Base-by-base conservation (phyloP, 2,329 filamentous ascomycete genomes). In the Teratosphaeriaceae sp. region DNA sequence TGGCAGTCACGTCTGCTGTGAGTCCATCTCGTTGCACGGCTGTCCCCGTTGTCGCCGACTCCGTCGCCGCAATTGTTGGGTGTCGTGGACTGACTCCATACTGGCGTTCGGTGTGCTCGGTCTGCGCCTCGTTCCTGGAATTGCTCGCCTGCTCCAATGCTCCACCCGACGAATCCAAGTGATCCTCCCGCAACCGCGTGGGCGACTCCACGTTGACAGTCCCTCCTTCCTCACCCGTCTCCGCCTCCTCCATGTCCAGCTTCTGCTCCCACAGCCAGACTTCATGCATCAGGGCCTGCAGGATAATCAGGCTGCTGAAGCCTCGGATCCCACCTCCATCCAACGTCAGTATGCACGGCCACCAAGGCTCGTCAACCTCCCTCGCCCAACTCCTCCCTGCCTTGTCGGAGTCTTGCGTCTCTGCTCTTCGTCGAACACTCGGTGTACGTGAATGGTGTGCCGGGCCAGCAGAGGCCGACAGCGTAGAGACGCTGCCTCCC, bases 241-340 rank as follows among this genome's bases (percentile, higher is more conserved):
- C 15, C 23, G 23, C 30, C 23, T 51, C 44, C 20, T 67, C 60
- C 22, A 60, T 56, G 42, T 71, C 65, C 23, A 71, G 37, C 38
- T 58, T 61, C 42, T 58, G 53, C 52, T 73, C 70, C 58, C 65
- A 70, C 51, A 59, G 34, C 47, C 65, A 66, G 34, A 74, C 57
- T 48, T 72, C 67, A 50, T 67, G 67, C 69, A 74, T 73, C 44
- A 75, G 60, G 15, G 57, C 62, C 50, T 71, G 60, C 31, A 74
- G 52, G 20, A 74, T 74, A 39, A 73, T 54, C 36, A 74, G 61
- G 52, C 66, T 71, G 43, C 69, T 70, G 57, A 73, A 74, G 45
- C 71, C 71, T 44, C 71, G 62, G 29, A 75, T 73, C 6, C 71
- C 71, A 27, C 71, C 71, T 38, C 71, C 71, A 57, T 75, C 64